phyloP scores from a whole-genome alignment of 805 yeast genomes.

The Dipodascus geniculatus region DNA sequence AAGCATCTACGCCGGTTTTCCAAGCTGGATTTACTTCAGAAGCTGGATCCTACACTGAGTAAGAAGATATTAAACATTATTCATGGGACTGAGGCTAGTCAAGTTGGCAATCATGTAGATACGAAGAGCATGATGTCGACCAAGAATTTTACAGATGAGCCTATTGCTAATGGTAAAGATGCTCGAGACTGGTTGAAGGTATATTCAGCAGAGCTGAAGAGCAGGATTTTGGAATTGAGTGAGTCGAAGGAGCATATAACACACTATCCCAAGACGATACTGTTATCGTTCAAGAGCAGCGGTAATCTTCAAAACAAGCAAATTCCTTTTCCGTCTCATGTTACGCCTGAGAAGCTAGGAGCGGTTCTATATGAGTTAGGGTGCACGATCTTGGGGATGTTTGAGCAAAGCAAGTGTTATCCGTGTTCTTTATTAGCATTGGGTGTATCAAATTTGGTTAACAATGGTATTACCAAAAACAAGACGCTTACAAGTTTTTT shows the following conservation, averaged over 20 bases:
- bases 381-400: constrained; percentile 14
- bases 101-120: constrained; percentile 45
- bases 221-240: constrained; percentile 59
- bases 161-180: constrained; percentile 43
- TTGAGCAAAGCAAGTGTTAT: constrained; percentile 14
- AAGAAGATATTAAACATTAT: constrained; percentile 46
- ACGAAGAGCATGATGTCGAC: constrained; percentile 82
- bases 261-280: constrained; percentile 45
- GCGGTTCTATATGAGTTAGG: constrained; percentile 19
- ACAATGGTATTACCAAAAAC: constrained; percentile 3
- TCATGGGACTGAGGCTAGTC: constrained; percentile 48
- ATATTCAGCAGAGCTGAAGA: constrained; percentile 65
- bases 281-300: constrained; percentile 27
- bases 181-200: constrained; percentile 71
- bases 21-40: constrained; percentile 25
- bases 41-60: constrained; percentile 37
- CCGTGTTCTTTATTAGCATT: constrained; percentile 9
- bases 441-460: constrained; percentile 7
- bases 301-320: constrained; percentile 16
- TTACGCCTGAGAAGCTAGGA: constrained; percentile 29
- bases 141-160: constrained; percentile 57
- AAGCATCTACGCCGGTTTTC: constrained; percentile 39
- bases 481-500: constrained; percentile 5
- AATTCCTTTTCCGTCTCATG: constrained; percentile 12
- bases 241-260: constrained; percentile 37